These are phyloP conservation scores for Cicer yamashitae DNA, from an alignment of 306 rosid genomes.

Conservation along the genomic window DNA sequence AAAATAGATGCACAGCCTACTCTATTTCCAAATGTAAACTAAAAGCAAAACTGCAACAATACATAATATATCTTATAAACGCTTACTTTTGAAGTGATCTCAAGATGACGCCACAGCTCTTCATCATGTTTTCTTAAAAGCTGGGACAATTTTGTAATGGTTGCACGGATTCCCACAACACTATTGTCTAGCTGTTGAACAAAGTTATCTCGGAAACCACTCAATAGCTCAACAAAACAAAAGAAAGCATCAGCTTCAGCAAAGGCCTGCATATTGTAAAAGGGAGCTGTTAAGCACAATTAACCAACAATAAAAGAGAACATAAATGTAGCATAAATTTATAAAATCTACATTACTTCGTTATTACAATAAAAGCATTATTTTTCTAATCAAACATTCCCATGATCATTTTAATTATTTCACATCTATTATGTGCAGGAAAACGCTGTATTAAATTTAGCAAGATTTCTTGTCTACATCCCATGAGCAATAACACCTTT, in stretches of 20 bases:
- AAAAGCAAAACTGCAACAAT: conserved; percentile 7
- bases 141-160: conserved; percentile 85
- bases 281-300: conserved; percentile 47
- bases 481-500: neutral
- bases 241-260: conserved; percentile 98
- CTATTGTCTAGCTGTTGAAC: conserved; percentile 99
- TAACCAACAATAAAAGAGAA: conserved; percentile 12
- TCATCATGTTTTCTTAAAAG: conserved; percentile 95
- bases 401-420: conserved; percentile 34
- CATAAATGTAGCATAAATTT: conserved; percentile 11
- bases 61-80: conserved; percentile 21
- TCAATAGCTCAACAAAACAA: conserved; percentile 95
- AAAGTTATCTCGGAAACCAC: conserved; percentile 96
- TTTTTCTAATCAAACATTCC: neutral
- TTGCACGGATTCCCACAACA: conserved; percentile 97
- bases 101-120: conserved; percentile 99
- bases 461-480: conserved; percentile 19
- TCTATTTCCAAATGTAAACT: conserved; percentile 29
- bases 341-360: conserved; percentile 15
- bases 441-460: neutral
- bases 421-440: neutral
- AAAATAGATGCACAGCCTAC: conserved; percentile 15
- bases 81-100: conserved; percentile 92
- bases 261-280: conserved; percentile 68
- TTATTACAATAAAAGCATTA: conserved; percentile 18